Evolutionary conservation across 176 grass and related monocot genomes (phyloP).

Genomic region (Pontederia crassipes): DNA sequence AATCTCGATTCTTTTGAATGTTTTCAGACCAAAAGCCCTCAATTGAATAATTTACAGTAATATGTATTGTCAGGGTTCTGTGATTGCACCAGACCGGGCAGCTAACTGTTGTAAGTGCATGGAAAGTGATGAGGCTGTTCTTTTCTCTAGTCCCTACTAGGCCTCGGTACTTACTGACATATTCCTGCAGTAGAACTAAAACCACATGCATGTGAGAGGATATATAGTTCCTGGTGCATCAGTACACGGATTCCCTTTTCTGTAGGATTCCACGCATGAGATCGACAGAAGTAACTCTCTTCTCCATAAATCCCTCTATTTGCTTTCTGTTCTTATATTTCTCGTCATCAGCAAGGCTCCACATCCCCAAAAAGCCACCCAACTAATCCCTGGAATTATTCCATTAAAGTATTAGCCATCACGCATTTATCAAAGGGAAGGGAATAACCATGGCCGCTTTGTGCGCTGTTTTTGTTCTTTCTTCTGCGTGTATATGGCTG

Average conservation of each 20-base stretch:
- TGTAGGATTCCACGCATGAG: conserved; percentile 28
- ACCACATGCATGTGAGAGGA: conserved; percentile 28
- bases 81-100: background rate
- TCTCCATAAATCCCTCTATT: conserved; percentile 20
- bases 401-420: background rate
- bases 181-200: conserved; percentile 25
- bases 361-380: background rate
- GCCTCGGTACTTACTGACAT: conserved; percentile 10
- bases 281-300: background rate
- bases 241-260: conserved; percentile 38
- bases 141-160: conserved; percentile 6
- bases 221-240: conserved; percentile 12
- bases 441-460: no score
- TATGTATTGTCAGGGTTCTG: background rate
- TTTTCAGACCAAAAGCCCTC: no score
- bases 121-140: conserved; percentile 21
- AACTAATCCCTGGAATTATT: background rate
- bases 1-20: no score
- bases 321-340: background rate
- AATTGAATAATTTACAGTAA: no score
- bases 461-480: no score
- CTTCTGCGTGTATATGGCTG: no score
- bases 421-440: no score
- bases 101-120: conserved; percentile 22
- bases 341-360: background rate